Conservation (phyloP, 345 rosid genomes). For the Noccaea bulbosa region DNA sequence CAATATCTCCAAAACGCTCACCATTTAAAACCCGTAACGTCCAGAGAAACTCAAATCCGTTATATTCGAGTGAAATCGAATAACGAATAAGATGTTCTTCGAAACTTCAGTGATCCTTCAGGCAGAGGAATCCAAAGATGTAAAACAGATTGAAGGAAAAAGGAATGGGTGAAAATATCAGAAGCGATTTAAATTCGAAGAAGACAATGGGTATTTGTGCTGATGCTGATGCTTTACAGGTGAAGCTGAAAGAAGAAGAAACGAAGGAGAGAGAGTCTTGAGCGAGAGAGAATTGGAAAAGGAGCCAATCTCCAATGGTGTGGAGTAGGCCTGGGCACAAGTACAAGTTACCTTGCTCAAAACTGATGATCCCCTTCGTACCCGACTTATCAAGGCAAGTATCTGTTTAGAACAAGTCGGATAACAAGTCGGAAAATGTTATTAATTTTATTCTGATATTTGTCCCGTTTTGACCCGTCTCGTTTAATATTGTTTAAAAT, state of each 20-base stretch:
- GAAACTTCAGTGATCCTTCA: background rate
- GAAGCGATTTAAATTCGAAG: background rate
- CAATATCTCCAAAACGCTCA: constrained; percentile 12
- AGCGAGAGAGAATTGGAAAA: background rate
- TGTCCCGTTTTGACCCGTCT: too few relatives aligned
- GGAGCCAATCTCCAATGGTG: constrained; percentile 35
- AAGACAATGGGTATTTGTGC: constrained; percentile 25
- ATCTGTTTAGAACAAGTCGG: too few relatives aligned
- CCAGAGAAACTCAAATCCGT: background rate
- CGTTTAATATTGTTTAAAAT: too few relatives aligned
- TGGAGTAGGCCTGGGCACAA: too few relatives aligned
- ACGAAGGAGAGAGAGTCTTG: background rate
- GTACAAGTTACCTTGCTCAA: too few relatives aligned
- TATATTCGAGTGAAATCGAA: background rate
- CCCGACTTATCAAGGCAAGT: background rate
- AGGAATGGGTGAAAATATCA: background rate
- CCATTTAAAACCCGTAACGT: constrained; percentile 17
- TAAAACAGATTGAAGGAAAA: background rate
- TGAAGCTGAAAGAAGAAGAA: constrained; percentile 34
- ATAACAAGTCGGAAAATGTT: too few relatives aligned
- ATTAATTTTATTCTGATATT: too few relatives aligned
- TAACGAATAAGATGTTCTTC: background rate
- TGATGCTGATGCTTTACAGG: constrained; percentile 28
- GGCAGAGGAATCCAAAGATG: background rate
- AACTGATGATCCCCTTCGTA: too few relatives aligned